Percentiles rank a stretch among this genome's conserved stretches.
Evolutionary conservation across 2,329 filamentous ascomycete species (phyloP).

Genomic region (Hysterium pulicare): DNA sequence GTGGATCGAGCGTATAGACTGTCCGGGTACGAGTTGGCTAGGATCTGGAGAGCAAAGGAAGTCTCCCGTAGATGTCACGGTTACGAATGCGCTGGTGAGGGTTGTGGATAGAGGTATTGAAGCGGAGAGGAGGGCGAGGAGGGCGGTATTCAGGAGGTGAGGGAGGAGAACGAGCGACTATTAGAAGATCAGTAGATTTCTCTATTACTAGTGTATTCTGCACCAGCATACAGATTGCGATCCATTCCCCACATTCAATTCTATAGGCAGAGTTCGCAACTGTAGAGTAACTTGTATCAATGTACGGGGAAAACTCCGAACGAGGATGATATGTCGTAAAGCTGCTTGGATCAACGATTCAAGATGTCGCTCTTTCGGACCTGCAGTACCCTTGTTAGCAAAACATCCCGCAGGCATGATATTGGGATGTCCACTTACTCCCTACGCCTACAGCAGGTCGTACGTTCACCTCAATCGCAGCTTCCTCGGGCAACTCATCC

Average conservation of each 20-base stretch:
- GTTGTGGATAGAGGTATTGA: conserved; percentile 75
- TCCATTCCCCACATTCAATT: conserved; percentile 45
- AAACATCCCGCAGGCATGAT: no score
- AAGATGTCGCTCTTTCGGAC: conserved; percentile 63
- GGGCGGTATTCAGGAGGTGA: conserved; percentile 74
- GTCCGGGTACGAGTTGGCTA: conserved; percentile 58
- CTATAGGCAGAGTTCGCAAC: conserved; percentile 65
- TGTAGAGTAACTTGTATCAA: conserved; percentile 82
- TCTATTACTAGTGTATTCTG: conserved; percentile 16
- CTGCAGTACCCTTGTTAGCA: no score
- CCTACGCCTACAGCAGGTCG: conserved; percentile 81
- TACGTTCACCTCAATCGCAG: conserved; percentile 83
- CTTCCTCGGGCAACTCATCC: conserved; percentile 90
- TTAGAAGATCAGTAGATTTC: no score
- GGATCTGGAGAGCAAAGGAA: conserved; percentile 55
- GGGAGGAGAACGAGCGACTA: conserved; percentile 79
- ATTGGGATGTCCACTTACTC: conserved; percentile 62
- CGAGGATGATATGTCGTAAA: conserved; percentile 69
- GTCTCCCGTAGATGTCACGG: conserved; percentile 59
- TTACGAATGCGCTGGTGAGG: conserved; percentile 76
- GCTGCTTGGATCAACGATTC: conserved; percentile 72
- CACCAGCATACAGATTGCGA: no score
- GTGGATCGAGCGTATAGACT: conserved; percentile 77
- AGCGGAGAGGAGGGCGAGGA: conserved; percentile 80
- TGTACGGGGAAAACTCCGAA: conserved; percentile 71